These are phyloP conservation scores for Spirogloea muscicola DNA, from an alignment of 139 green algal genomes.

Conservation along the genomic window DNA sequence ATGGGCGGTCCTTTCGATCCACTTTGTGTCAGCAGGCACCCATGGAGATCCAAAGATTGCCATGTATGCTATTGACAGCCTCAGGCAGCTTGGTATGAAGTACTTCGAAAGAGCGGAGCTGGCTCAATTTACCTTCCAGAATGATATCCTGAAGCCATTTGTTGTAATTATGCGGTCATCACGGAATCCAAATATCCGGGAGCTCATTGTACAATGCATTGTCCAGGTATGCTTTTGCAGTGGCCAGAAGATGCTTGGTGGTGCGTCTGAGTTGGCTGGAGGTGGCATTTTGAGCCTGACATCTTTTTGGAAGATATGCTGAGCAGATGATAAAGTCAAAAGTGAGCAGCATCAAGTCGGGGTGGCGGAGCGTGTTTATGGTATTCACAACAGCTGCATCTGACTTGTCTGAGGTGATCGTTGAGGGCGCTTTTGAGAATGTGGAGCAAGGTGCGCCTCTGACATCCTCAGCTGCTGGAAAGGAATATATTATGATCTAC, in stretches of 20 bases:
- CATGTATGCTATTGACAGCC: constrained; percentile 84
- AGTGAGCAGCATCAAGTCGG: constrained; percentile 56
- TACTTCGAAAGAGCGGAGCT: constrained; percentile 97
- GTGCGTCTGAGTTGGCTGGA: too few species aligned
- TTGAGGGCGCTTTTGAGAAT: constrained; percentile 30
- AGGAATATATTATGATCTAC: too few species aligned
- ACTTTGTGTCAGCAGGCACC: constrained; percentile 82
- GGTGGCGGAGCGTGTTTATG: constrained; percentile 99
- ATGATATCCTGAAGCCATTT: constrained; percentile 96
- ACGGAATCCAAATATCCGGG: constrained; percentile 78
- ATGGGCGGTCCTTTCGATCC: constrained; percentile 86
- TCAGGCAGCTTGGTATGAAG: constrained; percentile 72
- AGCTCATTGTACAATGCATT: constrained; percentile 94
- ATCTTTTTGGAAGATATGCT: neutral
- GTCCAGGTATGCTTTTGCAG: too few species aligned
- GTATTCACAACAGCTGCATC: constrained; percentile 92
- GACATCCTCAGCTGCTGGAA: neutral
- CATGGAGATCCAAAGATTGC: constrained; percentile 66
- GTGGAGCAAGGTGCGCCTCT: constrained; percentile 33
- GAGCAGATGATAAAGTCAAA: constrained; percentile 37
- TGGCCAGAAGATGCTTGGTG: too few species aligned
- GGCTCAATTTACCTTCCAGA: constrained; percentile 98
- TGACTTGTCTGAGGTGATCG: constrained; percentile 28
- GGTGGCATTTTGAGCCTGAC: too few species aligned
- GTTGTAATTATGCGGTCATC: constrained; percentile 89